Evolutionary conservation across 176 grass and related monocot species (phyloP), one percentile per base, ranked within the genome.

Genomic region (Urochloa ruziziensis): DNA sequence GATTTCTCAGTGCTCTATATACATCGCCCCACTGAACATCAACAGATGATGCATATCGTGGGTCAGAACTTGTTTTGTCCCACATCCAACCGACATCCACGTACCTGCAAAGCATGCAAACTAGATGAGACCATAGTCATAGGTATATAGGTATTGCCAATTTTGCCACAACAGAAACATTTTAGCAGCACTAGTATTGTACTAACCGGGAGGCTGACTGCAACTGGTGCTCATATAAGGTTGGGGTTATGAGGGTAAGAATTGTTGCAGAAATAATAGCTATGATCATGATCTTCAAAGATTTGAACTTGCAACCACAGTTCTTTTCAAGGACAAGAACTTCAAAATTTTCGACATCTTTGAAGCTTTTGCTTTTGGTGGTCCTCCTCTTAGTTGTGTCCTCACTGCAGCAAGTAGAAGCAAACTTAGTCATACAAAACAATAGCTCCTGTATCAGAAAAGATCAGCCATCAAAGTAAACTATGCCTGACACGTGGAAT

Each of bases 21-120:
- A 97, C 54, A 85, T 92, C 82, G 0, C 85, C 85, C 92, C 92
- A 91, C 67, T 85, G 77, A 54, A 97, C 84, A 76, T 85, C 53
- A 37, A 67, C 47, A 33, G 93, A 84, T 7, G 94, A 92, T 54
- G 58, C 69, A 25, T 97, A 97, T 86, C 94, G 82, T 2, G 88
- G 88, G 42, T 97, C 94, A 46, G 79, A 76, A 80, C 69, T 74
- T 19, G 90, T 74, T 68, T 82, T 87, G 33, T 92, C 88, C 92
- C 92, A 97, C 83, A 94, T 89, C 92, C 92, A 94, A 47, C 84
- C 92, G 17, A 92, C 90, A 78, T 97, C 88, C 18, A 97, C 94
- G 56, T 92, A 91, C 80, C 94, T 94, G 83, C 61, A 84, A 85
- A 69, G 28, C 71, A 80, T 49, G 80, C 71, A 43, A 74, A 66